Conservation (phyloP, 306 rosid genomes). For the Medicago arabica region DNA sequence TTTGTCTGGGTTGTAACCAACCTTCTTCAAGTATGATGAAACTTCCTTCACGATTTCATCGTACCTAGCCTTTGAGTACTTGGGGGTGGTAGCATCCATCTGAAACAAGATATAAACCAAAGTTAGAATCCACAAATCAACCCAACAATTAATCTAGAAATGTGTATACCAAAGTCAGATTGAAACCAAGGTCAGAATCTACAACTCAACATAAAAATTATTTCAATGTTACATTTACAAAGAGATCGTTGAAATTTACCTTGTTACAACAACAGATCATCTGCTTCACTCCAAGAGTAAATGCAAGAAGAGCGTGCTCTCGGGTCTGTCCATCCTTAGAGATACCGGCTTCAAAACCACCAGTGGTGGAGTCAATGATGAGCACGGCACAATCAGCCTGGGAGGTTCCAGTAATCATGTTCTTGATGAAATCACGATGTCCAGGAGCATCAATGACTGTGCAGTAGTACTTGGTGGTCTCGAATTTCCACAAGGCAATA, state of each 20-base stretch:
- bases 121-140: background rate
- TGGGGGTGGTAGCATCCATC: conserved; percentile 71
- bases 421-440: conserved; percentile 58
- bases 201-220: no score
- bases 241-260: conserved; percentile 37
- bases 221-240: no score
- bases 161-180: no score
- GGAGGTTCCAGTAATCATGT: conserved; percentile 64
- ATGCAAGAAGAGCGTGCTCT: conserved; percentile 51
- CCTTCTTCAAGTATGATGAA: conserved; percentile 64
- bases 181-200: no score
- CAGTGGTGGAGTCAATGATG: conserved; percentile 46
- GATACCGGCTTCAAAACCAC: conserved; percentile 56
- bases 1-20: conserved; percentile 68
- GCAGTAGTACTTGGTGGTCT: conserved; percentile 60
- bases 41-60: conserved; percentile 60
- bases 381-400: conserved; percentile 54
- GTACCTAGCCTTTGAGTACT: conserved; percentile 60
- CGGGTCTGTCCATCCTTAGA: conserved; percentile 58
- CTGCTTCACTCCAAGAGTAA: conserved; percentile 54
- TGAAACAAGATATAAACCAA: background rate
- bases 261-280: conserved; percentile 56
- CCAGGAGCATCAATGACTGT: conserved; percentile 65
- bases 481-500: conserved; percentile 54
- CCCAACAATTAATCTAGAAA: no score